Conservation (phyloP, 2,329 filamentous ascomycete species). For the Curvularia lunata region DNA sequence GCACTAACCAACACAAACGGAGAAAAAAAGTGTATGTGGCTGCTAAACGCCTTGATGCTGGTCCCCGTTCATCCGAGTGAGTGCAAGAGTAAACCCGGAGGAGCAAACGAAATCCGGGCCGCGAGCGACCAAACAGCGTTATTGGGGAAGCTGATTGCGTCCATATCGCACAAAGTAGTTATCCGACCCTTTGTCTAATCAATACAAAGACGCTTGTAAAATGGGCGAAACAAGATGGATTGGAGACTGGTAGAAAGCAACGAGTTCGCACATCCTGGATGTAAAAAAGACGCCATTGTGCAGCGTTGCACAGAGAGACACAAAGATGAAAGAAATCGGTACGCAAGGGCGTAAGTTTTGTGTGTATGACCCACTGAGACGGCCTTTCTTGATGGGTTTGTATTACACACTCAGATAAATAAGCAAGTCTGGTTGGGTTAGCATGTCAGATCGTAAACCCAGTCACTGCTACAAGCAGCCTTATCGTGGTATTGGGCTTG, state of each 20-base stretch:
- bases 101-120: constrained; percentile 29
- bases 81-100: constrained; percentile 20
- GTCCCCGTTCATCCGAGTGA: constrained; percentile 9
- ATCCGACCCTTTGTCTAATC: constrained; percentile 18
- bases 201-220: constrained; percentile 14
- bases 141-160: constrained; percentile 22
- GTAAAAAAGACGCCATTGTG: constrained; percentile 21
- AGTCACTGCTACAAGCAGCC: constrained; percentile 1
- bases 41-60: not conserved
- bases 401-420: constrained; percentile 14
- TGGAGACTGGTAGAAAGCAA: constrained; percentile 18
- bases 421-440: constrained; percentile 1
- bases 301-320: constrained; percentile 25
- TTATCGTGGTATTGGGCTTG: not conserved
- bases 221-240: constrained; percentile 19
- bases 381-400: constrained; percentile 15
- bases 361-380: constrained; percentile 20
- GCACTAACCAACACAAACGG: constrained; percentile 4
- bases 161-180: constrained; percentile 18
- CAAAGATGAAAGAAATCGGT: constrained; percentile 5
- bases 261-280: constrained; percentile 14
- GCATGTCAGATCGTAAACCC: constrained; percentile 4
- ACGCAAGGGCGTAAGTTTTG: constrained; percentile 25
- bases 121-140: constrained; percentile 6
- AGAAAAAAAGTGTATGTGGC: constrained; percentile 14